phyloP scores from a whole-genome alignment of 2,329 filamentous ascomycete genomes.

The Phaeoacremonium minimum region DNA sequence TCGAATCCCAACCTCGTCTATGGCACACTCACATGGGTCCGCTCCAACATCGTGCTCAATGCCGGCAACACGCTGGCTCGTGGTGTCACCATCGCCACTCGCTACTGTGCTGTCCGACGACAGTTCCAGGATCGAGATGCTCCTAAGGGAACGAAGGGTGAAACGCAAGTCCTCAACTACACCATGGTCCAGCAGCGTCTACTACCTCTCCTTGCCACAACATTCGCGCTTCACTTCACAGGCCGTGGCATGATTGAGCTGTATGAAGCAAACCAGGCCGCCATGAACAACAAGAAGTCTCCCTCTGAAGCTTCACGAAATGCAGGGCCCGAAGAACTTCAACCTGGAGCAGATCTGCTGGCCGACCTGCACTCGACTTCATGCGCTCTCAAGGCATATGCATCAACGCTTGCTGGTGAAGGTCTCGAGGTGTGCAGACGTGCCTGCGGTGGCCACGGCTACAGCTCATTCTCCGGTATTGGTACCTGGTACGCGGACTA shows the following conservation, averaged over 20 bases:
- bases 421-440: constrained; percentile 71
- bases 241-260: constrained; percentile 71
- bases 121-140: constrained; percentile 74
- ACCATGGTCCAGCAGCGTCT: constrained; percentile 76
- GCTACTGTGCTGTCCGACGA: constrained; percentile 69
- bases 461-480: constrained; percentile 72
- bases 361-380: constrained; percentile 75
- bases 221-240: constrained; percentile 76
- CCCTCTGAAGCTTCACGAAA: no score
- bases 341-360: constrained; percentile 61
- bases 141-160: constrained; percentile 48
- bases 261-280: constrained; percentile 70
- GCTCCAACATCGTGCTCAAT: constrained; percentile 69
- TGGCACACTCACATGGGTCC: constrained; percentile 72
- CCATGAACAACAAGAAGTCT: no score
- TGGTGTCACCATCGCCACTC: constrained; percentile 72
- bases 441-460: constrained; percentile 74
- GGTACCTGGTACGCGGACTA: constrained; percentile 73
- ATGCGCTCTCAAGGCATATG: constrained; percentile 70
- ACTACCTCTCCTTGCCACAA: constrained; percentile 67
- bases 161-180: constrained; percentile 76
- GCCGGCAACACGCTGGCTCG: constrained; percentile 68
- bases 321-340: constrained; percentile 65
- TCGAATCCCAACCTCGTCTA: constrained; percentile 66
- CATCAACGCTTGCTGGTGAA: constrained; percentile 68